Percentiles rank a stretch among this genome's conserved stretches.
phyloP scores from a whole-genome alignment of 192 early-diverging fungal species.

The Jimgerdemannia flammicorona region DNA sequence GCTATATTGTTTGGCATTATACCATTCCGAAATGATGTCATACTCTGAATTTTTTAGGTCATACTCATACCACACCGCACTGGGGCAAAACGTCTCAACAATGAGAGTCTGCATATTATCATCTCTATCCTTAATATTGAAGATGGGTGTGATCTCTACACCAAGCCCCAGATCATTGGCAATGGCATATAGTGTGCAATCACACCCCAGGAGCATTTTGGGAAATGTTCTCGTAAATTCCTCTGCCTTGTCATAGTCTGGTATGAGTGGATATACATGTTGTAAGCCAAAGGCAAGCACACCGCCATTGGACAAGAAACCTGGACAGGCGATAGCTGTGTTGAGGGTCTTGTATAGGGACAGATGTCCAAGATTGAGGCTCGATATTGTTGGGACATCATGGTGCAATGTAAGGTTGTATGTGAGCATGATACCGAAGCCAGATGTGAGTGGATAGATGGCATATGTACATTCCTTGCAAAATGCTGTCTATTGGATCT shows the following conservation, averaged over 20 bases:
- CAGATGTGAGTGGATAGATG: neutral
- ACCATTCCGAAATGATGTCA: no score
- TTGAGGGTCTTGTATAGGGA: neutral
- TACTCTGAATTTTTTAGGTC: no score
- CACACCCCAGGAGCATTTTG: neutral
- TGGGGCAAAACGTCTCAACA: no score
- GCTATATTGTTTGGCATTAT: no score
- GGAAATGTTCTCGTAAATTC: neutral
- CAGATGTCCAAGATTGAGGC: neutral
- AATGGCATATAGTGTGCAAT: no score
- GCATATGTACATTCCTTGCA: neutral
- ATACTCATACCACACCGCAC: no score
- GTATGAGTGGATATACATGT: neutral
- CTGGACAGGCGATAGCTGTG: neutral
- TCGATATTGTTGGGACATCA: neutral
- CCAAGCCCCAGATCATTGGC: no score
- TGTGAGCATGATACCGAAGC: neutral
- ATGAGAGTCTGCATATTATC: no score
- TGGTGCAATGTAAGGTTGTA: neutral
- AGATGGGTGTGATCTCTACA: no score
- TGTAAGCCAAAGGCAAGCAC: neutral
- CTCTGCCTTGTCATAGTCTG: neutral
- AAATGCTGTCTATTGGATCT: neutral
- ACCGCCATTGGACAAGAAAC: neutral
- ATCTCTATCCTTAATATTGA: no score